These are phyloP conservation scores for Phialophora tarda DNA, from an alignment of 2,329 filamentous ascomycete species.

Conservation along the genomic window DNA sequence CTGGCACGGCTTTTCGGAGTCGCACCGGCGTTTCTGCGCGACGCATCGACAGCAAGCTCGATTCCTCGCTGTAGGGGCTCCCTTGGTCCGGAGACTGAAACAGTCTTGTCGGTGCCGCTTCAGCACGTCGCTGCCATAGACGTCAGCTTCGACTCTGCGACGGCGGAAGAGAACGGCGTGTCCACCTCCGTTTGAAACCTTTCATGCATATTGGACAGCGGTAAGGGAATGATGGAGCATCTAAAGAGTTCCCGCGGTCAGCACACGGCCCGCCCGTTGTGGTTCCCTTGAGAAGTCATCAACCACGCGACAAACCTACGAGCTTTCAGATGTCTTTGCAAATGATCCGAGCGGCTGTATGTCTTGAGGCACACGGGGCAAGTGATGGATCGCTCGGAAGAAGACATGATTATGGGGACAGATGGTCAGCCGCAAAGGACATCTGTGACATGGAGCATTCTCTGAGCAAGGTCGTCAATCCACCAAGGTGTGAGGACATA, in stretches of 20 bases:
- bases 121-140: conserved; percentile 10
- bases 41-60: conserved; percentile 12
- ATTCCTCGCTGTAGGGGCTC: not conserved
- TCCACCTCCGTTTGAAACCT: conserved; percentile 14
- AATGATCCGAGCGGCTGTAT: conserved; percentile 17
- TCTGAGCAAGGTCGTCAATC: not conserved
- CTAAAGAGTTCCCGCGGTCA: not conserved
- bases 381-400: not conserved
- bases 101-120: conserved; percentile 15
- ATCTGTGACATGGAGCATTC: not conserved
- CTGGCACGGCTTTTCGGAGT: conserved; percentile 11
- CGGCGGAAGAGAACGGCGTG: not conserved
- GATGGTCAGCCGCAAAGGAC: not conserved
- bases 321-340: conserved; percentile 15
- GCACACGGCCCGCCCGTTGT: not conserved
- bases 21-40: conserved; percentile 7
- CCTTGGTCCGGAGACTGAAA: not conserved
- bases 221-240: conserved; percentile 5
- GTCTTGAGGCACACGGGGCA: conserved; percentile 12
- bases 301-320: conserved; percentile 7
- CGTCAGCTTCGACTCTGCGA: not conserved
- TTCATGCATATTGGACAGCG: conserved; percentile 15
- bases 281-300: not conserved
- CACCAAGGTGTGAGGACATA: too few species aligned
- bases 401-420: not conserved